Evolutionary conservation across 2,329 filamentous ascomycete genomes (phyloP), one percentile per base, ranked within the genome.

Genomic region (Trichophyton rubrum): DNA sequence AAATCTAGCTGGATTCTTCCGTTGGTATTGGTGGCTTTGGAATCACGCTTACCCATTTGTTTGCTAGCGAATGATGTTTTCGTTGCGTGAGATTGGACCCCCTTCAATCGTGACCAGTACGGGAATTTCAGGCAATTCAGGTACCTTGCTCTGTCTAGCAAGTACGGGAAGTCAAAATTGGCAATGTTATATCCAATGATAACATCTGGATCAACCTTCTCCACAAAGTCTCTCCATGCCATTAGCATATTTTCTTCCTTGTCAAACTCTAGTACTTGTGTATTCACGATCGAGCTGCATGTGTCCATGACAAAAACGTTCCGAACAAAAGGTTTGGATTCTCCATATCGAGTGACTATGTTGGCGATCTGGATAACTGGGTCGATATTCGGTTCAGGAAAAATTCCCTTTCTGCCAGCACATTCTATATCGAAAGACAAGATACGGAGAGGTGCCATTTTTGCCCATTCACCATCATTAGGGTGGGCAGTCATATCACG

Each of bases 361-460:
- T 96, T 97, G 61, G 93, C 93, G 65, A 99, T 99, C 72, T 99
- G 93, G 66, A 99, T 99, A 65, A 99, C 91, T 0, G 92, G 90
- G 68, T 99, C 93, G 20, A 89, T 77, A 63, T 92, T 85, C 8
- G 95, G 85, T 73, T 99, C 93, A 0, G 95, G 93, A 69, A 99
- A 99, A 69, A 99, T 88, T 65, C 93, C 93, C 75, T 99, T 97
- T 67, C 95, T 88, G 58, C 93, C 93, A 67, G 93, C 93, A 73
- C 93, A 99, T 74, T 99, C 93, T 67, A 99, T 99, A 82, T 99
- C 93, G 69, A 99, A 97, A 3, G 93, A 97, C 53, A 99, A 76
- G 55, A 96, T 87, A 63, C 93, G 85, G 2, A 99, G 79, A 0
- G 93, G 93, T 0, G 95, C 93, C 86, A 97, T 96, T 75, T 96